These are phyloP conservation scores for Pseudogymnoascus sp. DNA, from an alignment of 2,329 filamentous ascomycete species.

Conservation along the genomic window DNA sequence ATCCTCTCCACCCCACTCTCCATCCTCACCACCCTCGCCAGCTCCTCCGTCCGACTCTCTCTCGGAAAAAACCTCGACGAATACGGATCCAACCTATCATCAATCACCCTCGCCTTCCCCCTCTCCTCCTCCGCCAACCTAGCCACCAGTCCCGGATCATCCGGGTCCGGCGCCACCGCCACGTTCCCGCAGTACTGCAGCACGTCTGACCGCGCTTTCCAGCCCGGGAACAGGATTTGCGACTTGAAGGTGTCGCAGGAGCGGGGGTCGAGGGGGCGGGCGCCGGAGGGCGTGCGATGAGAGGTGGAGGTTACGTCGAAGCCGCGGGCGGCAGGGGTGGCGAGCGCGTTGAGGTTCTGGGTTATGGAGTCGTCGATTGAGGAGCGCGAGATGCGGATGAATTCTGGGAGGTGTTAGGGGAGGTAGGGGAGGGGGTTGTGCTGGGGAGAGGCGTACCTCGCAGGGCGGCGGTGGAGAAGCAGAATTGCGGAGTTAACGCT, in stretches of 20 bases:
- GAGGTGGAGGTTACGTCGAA: slow-evolving; percentile 78
- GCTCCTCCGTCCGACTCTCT: slow-evolving; percentile 70
- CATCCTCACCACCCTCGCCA: slow-evolving; percentile 66
- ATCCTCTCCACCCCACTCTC: slow-evolving; percentile 72
- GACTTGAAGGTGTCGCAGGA: slow-evolving; percentile 69
- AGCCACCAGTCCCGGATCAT: slow-evolving; percentile 69
- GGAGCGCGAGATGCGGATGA: slow-evolving; percentile 75
- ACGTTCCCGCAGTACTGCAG: slow-evolving; percentile 84
- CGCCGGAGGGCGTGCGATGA: slow-evolving; percentile 45
- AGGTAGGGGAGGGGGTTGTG: background rate
- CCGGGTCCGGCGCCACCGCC: slow-evolving; percentile 76
- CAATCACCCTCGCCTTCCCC: slow-evolving; percentile 64
- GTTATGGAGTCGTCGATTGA: slow-evolving; percentile 89
- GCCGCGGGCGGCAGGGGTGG: slow-evolving; percentile 61
- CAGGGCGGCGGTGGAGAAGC: slow-evolving; percentile 62
- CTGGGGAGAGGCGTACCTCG: slow-evolving; percentile 46
- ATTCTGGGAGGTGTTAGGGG: slow-evolving; percentile 50
- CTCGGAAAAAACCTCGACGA: slow-evolving; percentile 71
- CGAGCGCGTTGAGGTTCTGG: slow-evolving; percentile 83
- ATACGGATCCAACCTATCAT: slow-evolving; percentile 90
- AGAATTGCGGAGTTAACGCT: slow-evolving; percentile 63
- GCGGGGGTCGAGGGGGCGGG: slow-evolving; percentile 47
- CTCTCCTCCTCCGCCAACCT: slow-evolving; percentile 62
- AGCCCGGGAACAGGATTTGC: slow-evolving; percentile 75
- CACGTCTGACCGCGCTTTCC: slow-evolving; percentile 75